These are phyloP conservation scores for Glycyrrhiza uralensis DNA, from an alignment of 306 rosid genomes.

Conservation along the genomic window DNA sequence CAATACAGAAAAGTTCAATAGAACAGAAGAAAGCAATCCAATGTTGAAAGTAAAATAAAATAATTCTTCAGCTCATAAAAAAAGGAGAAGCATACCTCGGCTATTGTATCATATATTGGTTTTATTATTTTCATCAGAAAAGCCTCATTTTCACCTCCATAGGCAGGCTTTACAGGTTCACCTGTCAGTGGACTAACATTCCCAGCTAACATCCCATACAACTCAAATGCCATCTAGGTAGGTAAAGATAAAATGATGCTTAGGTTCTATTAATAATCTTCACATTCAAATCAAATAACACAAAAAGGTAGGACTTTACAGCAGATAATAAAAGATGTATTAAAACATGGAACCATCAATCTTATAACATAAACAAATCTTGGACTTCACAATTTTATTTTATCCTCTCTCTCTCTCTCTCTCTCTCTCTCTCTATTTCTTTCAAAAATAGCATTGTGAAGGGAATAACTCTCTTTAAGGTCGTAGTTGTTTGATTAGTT, in stretches of 20 bases:
- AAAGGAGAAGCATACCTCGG: constrained; percentile 44
- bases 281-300: constrained; percentile 6
- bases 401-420: neutral
- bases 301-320: neutral
- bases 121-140: constrained; percentile 77
- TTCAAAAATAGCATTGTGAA: neutral
- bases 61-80: neutral
- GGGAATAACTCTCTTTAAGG: neutral
- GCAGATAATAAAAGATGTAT: neutral
- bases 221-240: constrained; percentile 89
- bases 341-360: neutral
- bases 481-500: neutral
- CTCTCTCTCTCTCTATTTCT: neutral
- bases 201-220: constrained; percentile 90
- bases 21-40: constrained; percentile 1
- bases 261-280: constrained; percentile 12
- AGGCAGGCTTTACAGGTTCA: constrained; percentile 88
- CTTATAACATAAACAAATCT: neutral
- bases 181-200: constrained; percentile 86
- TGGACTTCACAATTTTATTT: neutral
- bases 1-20: constrained; percentile 5
- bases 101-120: constrained; percentile 83
- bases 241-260: constrained; percentile 15
- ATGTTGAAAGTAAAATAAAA: neutral
- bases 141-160: constrained; percentile 80